Evolutionary conservation across 352 stramenopile species (phyloP), one percentile per base, ranked within the genome.

Genomic region (Globisporangium polare): DNA sequence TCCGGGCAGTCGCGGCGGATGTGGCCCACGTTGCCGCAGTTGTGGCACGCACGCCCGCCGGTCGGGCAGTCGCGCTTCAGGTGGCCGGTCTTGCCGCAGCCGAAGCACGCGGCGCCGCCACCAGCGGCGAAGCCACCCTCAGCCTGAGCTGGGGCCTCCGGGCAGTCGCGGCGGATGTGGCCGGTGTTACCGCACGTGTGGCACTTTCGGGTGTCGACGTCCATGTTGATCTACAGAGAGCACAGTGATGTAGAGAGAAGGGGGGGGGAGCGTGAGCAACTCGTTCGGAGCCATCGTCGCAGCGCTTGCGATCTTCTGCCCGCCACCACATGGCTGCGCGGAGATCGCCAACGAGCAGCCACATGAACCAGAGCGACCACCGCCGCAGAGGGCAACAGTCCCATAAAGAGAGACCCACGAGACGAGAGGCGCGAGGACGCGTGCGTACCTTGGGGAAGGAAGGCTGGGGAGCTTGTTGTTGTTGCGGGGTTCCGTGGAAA

Each of bases 11-110:
- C 83, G 22, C 83, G 85, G 61, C 85, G 85, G 60, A 91, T 76
- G 80, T 94, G 85, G 63, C 78, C 85, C 9, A 73, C 54, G 60
- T 89, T 75, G 68, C 85, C 85, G 68, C 85, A 94, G 75, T 92
- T 92, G 75, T 94, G 85, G 80, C 85, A 94, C 49, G 80, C 73
- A 47, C 85, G 85, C 63, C 72, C 77, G 59, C 70, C 69, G 13
- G 68, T 79, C 43, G 84, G 81, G 77, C 84, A 93, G 69, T 93
- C 82, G 51, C 84, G 84, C 80, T 91, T 93, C 53, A 93, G 58
- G 77, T 93, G 84, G 53, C 84, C 84, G 15, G 66, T 62, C 76
- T 93, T 91, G 72, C 82, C 82, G 70, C 84, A 93, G 67, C 71
- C 73, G 63, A 90, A 93, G 74, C 84, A 93, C 8, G 78, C 71